These are phyloP conservation scores for Suillus lakei DNA, from an alignment of 768 basidiomycete species.

Conservation along the genomic window DNA sequence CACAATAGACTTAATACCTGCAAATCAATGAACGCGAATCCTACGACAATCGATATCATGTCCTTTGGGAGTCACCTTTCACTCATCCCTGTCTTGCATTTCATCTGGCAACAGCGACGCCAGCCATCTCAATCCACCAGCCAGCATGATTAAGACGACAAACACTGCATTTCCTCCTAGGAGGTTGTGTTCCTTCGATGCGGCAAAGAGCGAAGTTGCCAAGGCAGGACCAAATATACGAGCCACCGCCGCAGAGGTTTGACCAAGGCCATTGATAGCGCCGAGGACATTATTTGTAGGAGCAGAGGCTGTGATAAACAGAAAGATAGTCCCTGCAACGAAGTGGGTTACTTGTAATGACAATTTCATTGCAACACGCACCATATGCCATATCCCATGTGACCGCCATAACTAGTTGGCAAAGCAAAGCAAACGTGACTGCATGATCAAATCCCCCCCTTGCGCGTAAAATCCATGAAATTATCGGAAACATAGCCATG, in stretches of 20 bases:
- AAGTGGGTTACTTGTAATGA: slow-evolving; percentile 7
- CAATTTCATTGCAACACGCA: slow-evolving; percentile 24
- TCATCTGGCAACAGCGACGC: slow-evolving; percentile 30
- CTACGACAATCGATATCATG: slow-evolving; percentile 21
- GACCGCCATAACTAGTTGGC: slow-evolving; percentile 29
- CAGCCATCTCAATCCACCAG: slow-evolving; percentile 24
- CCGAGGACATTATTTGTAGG: slow-evolving; percentile 60
- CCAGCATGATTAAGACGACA: slow-evolving; percentile 41
- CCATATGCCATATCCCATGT: slow-evolving; percentile 49
- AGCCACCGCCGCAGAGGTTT: slow-evolving; percentile 49
- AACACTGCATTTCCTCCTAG: slow-evolving; percentile 58
- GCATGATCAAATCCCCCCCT: slow-evolving; percentile 35
- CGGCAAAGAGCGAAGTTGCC: slow-evolving; percentile 56
- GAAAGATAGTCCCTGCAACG: slow-evolving; percentile 51
- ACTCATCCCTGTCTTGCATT: slow-evolving; percentile 40
- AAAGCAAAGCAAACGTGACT: slow-evolving; percentile 42
- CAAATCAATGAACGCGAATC: slow-evolving; percentile 36
- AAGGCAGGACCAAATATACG: slow-evolving; percentile 54
- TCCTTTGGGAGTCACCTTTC: too few relatives aligned
- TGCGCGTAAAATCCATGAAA: slow-evolving; percentile 42
- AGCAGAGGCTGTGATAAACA: slow-evolving; percentile 56
- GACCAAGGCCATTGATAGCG: slow-evolving; percentile 60
- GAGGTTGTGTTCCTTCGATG: slow-evolving; percentile 52
- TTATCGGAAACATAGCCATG: slow-evolving; percentile 49
- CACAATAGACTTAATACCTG: slow-evolving; percentile 40